phyloP scores from a whole-genome alignment of 805 yeast genomes.

The Hanseniaspora valbyensis region DNA sequence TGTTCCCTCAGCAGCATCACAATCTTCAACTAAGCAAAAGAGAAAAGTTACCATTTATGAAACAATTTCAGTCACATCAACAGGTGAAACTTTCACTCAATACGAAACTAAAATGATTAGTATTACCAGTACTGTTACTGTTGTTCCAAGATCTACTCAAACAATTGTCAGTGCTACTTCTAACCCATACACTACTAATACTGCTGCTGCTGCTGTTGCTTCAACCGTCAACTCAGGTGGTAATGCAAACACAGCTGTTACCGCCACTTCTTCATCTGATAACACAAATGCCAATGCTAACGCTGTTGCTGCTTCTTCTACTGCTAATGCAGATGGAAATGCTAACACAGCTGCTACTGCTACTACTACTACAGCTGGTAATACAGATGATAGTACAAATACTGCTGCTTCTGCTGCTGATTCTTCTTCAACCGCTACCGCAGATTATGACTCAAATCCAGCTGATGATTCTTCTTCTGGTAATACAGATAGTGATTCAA shows the following conservation, averaged over 20 bases:
- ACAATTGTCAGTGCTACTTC: neutral
- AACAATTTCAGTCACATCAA: conserved; percentile 14
- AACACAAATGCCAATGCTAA: neutral
- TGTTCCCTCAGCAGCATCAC: neutral
- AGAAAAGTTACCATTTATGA: conserved; percentile 14
- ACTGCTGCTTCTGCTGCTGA: neutral
- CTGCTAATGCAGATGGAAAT: neutral
- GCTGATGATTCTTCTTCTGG: too few relatives aligned
- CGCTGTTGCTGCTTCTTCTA: neutral
- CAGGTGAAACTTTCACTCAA: conserved; percentile 4
- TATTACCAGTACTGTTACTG: conserved; percentile 11
- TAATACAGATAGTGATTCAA: neutral
- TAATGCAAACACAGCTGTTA: neutral
- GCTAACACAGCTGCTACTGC: neutral
- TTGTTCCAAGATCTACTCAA: conserved; percentile 5
- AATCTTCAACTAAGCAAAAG: conserved; percentile 6
- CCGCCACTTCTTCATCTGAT: neutral
- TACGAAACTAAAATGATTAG: conserved; percentile 10
- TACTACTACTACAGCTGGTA: too few relatives aligned
- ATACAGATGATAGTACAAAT: neutral
- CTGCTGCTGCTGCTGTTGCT: neutral
- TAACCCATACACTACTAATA: neutral
- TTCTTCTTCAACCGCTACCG: too few relatives aligned
- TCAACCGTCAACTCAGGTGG: neutral
- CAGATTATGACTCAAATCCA: too few relatives aligned